phyloP scores from a whole-genome alignment of 1,284 basidiomycete species.

The Austroboletus niveus region DNA sequence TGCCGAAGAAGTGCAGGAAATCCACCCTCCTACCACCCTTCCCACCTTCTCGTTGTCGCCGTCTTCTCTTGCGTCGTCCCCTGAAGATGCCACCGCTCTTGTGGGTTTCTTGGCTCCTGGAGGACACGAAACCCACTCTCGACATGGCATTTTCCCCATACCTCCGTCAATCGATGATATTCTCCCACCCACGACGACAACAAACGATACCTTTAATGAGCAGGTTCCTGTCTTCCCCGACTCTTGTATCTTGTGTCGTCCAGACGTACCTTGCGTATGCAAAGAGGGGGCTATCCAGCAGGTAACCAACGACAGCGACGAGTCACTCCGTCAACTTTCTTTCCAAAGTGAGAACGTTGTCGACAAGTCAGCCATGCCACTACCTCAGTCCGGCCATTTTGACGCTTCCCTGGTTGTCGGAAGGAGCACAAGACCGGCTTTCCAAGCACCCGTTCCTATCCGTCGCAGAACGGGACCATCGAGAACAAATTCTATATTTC shows the following conservation, averaged over 20 bases:
- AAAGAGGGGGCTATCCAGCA: constrained; percentile 58
- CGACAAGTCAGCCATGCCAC: constrained; percentile 26
- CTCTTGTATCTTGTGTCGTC: constrained; percentile 69
- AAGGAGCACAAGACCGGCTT: constrained; percentile 66
- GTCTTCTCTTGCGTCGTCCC: constrained; percentile 18
- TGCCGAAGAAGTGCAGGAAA: constrained; percentile 33
- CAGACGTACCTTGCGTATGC: constrained; percentile 71
- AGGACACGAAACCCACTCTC: constrained; percentile 11
- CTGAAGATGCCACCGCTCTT: constrained; percentile 5
- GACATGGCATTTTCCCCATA: constrained; percentile 20
- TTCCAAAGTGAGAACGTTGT: constrained; percentile 15
- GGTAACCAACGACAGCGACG: constrained; percentile 20
- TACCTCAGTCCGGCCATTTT: constrained; percentile 16
- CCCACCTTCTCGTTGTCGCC: constrained; percentile 20
- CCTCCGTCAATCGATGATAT: constrained; percentile 28
- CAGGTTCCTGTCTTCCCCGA: constrained; percentile 32
- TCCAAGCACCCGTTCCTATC: constrained; percentile 75
- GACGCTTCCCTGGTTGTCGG: constrained; percentile 15
- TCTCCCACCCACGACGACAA: constrained; percentile 34
- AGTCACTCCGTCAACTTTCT: constrained; percentile 11
- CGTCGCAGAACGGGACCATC: constrained; percentile 49
- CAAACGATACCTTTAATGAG: constrained; percentile 23
- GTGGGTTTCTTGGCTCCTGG: constrained; percentile 6
- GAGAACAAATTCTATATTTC: constrained; percentile 50
- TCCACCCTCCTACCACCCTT: constrained; percentile 30